Evolutionary conservation across 2,329 filamentous ascomycete genomes (phyloP).

Genomic region (Xylaria digitata): DNA sequence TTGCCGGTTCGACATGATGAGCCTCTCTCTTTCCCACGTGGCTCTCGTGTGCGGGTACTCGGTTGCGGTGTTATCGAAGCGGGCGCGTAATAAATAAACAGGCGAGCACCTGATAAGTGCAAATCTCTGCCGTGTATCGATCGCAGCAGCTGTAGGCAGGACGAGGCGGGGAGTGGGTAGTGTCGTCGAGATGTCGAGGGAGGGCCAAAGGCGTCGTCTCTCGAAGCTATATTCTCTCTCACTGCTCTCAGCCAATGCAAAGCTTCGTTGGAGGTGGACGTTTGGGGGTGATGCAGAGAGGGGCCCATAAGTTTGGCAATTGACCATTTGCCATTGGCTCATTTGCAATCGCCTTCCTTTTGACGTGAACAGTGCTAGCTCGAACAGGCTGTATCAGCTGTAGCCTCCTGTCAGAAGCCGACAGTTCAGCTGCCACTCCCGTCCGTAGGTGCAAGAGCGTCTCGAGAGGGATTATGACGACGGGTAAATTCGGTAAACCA

Average conservation of each 20-base stretch:
- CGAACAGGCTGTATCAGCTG: neutral
- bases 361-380: neutral
- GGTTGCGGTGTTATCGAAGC: slow-evolving; percentile 31
- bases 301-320: slow-evolving; percentile 28
- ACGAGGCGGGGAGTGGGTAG: slow-evolving; percentile 1
- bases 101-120: slow-evolving; percentile 7
- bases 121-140: neutral
- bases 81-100: slow-evolving; percentile 23
- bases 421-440: neutral
- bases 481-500: slow-evolving; percentile 37
- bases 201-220: slow-evolving; percentile 21
- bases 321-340: slow-evolving; percentile 25
- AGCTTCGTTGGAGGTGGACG: slow-evolving; percentile 22
- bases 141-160: neutral
- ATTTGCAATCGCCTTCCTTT: neutral
- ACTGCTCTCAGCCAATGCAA: slow-evolving; percentile 3
- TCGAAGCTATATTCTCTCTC: slow-evolving; percentile 33
- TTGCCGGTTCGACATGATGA: slow-evolving; percentile 59
- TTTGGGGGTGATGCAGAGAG: slow-evolving; percentile 18
- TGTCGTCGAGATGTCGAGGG: slow-evolving; percentile 3
- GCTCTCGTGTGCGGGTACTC: neutral
- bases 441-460: too few relatives aligned
- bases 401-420: neutral
- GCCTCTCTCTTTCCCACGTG: slow-evolving; percentile 29
- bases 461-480: slow-evolving; percentile 14